phyloP scores from a whole-genome alignment of 2,329 filamentous ascomycete genomes.

The Paecilomyces fulvus region DNA sequence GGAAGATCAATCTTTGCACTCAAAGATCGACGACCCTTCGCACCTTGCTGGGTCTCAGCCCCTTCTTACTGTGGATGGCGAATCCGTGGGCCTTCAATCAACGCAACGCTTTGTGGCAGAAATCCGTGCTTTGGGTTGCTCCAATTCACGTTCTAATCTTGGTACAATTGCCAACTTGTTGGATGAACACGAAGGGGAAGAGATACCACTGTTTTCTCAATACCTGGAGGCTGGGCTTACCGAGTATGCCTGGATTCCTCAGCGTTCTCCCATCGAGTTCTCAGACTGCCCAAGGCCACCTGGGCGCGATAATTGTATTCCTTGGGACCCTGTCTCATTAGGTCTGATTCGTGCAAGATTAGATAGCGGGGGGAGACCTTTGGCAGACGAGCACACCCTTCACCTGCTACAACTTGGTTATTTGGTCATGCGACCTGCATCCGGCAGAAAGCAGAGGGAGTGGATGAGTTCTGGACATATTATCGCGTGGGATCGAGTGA shows the following conservation, averaged over 20 bases:
- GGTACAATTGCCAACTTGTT: conserved; percentile 21
- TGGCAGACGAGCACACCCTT: conserved; percentile 12
- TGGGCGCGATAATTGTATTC: conserved; percentile 5
- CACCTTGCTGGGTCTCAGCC: conserved; percentile 13
- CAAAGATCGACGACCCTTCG: conserved; percentile 9
- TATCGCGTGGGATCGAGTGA: conserved; percentile 27
- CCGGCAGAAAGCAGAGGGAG: conserved; percentile 1
- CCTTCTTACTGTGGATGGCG: conserved; percentile 16
- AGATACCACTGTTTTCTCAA: conserved; percentile 13
- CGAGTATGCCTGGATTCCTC: conserved; percentile 25
- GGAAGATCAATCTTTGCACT: conserved; percentile 10
- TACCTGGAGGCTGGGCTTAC: conserved; percentile 1
- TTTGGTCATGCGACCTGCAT: conserved; percentile 16
- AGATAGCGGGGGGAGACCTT: conserved; percentile 13
- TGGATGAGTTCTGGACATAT: conserved; percentile 29
- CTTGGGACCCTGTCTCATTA: conserved; percentile 16
- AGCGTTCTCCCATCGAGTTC: conserved; percentile 26
- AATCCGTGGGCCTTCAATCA: conserved; percentile 15
- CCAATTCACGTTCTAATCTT: conserved; percentile 20
- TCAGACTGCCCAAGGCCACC: conserved; percentile 8
- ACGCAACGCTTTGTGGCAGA: conserved; percentile 16
- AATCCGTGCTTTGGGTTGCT: conserved; percentile 20
- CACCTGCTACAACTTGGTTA: conserved; percentile 31
- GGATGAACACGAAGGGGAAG: conserved; percentile 25
- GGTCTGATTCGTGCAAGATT: conserved; percentile 24